Evolutionary conservation across 1,139 yeast genomes (phyloP).

Genomic region (Yamadazyma dendronema): DNA sequence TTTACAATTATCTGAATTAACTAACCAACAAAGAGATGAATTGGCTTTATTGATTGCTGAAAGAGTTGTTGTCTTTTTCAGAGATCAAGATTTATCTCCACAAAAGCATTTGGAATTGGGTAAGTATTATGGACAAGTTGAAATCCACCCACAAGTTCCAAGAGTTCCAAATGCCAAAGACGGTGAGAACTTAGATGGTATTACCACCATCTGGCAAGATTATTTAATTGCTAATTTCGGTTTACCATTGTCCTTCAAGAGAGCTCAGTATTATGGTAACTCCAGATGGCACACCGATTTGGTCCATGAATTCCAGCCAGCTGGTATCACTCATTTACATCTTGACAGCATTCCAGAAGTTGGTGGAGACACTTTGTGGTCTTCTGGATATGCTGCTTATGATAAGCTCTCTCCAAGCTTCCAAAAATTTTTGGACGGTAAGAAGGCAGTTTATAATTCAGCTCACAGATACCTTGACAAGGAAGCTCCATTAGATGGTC

Average conservation of each 20-base stretch:
- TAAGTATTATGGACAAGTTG: conserved; percentile 43
- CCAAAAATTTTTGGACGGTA: conserved; percentile 37
- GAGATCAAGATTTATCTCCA: conserved; percentile 43
- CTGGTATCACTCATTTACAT: conserved; percentile 39
- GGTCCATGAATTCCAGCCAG: conserved; percentile 38
- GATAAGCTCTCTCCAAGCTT: conserved; percentile 38
- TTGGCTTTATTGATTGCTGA: conserved; percentile 44
- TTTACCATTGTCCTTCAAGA: conserved; percentile 27
- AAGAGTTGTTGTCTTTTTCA: conserved; percentile 43
- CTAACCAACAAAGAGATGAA: conserved; percentile 52
- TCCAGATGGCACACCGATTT: conserved; percentile 39
- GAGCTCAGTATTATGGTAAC: conserved; percentile 28
- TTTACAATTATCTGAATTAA: conserved; percentile 47
- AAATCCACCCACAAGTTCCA: conserved; percentile 41
- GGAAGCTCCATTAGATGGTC: conserved; percentile 33
- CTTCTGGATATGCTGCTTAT: conserved; percentile 38
- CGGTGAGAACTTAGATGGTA: conserved; percentile 30
- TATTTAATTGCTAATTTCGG: conserved; percentile 24
- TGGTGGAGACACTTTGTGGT: conserved; percentile 40
- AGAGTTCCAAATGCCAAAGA: conserved; percentile 25
- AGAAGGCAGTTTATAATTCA: conserved; percentile 34
- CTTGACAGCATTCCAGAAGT: conserved; percentile 33
- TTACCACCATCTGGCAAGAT: conserved; percentile 56
- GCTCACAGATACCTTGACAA: conserved; percentile 36
- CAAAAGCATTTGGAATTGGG: conserved; percentile 46